phyloP scores from a whole-genome alignment of 1,284 basidiomycete species.

The Papiliotrema terrestris region DNA sequence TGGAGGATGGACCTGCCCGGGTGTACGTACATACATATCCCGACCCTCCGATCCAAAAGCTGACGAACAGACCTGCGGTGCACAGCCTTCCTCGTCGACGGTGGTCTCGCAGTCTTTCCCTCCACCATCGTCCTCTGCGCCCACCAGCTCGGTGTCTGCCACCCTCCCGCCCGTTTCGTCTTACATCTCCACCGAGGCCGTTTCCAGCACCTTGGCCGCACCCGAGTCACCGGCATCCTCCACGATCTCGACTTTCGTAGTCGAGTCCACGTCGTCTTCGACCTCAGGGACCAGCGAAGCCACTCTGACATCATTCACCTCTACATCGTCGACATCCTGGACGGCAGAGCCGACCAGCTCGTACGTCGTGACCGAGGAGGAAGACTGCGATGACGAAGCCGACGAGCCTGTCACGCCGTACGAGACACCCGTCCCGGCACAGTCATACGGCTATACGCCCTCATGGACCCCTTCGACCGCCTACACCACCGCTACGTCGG shows the following conservation, averaged over 20 bases:
- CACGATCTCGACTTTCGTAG: not conserved
- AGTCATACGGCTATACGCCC: no score
- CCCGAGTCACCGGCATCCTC: not conserved
- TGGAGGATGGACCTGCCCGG: slow-evolving; percentile 15
- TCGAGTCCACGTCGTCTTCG: not conserved
- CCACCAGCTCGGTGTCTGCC: not conserved
- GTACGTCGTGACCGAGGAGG: no score
- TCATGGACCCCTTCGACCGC: no score
- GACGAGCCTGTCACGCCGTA: no score
- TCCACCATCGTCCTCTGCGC: not conserved
- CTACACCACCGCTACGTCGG: no score
- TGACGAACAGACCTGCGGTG: not conserved
- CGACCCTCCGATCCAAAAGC: not conserved
- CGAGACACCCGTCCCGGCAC: no score
- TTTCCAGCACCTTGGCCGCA: not conserved
- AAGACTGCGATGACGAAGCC: no score
- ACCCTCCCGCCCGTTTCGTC: not conserved
- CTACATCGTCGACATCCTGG: not conserved
- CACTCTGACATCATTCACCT: not conserved
- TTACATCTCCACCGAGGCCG: not conserved
- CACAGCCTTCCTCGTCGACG: not conserved
- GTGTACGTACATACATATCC: slow-evolving; percentile 4
- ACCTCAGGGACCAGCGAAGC: no score
- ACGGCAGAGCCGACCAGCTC: slow-evolving; percentile 1
- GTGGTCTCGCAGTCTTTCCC: not conserved